Evolutionary conservation across 352 stramenopile species (phyloP), one percentile per base, ranked within the genome.

Genomic region (Phytophthora litchii): DNA sequence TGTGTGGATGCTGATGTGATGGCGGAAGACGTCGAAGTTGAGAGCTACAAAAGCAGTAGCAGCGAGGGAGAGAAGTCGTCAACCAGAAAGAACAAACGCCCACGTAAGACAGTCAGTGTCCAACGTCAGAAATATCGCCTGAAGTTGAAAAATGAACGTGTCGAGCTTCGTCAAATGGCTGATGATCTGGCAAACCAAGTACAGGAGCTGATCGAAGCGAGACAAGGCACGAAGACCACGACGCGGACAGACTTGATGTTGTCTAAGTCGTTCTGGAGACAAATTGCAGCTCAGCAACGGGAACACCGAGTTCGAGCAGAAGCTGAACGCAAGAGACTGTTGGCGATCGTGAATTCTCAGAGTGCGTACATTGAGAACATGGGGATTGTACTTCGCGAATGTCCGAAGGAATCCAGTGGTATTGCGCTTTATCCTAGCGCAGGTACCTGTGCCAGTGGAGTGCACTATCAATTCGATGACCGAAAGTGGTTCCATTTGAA

Each of bases 401-500:
- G 3, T 32, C 11, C 23, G 23, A 27, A 27, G 23, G 23, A 17
- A 3, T 31, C 5, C 19, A 31, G 6, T 10, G 12, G 8, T 31
- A 9, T 46, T 2, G 3, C 40, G 0, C 9, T 16, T 21, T 6
- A 14, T 6, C n/a, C 1, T 10, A 7, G 6, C 14, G 12, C 3
- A n/a, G n/a, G n/a, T n/a, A n/a, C n/a, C 17, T 3, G 23, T 27
- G 23, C 23, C 23, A 14, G 2, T 13, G 1, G 10, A 29, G 8
- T 23, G 16, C 10, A 23, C 25, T 9, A 20, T 13, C 29, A 3
- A 11, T 19, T 52, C 4, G 17, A 52, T 31, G 29, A 52, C 17
- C 11, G 14, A 1, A 52, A 52, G 17, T 42, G 27, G 44, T 27
- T 52, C 8, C 44, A 27, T 3, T 17, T 52, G 17, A 52, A 52